A percentile compares a stretch with the other conserved stretches of the same genome.
Evolutionary conservation across 75 land plant genomes (phyloP).

Genomic region (Azolla pinnata): DNA sequence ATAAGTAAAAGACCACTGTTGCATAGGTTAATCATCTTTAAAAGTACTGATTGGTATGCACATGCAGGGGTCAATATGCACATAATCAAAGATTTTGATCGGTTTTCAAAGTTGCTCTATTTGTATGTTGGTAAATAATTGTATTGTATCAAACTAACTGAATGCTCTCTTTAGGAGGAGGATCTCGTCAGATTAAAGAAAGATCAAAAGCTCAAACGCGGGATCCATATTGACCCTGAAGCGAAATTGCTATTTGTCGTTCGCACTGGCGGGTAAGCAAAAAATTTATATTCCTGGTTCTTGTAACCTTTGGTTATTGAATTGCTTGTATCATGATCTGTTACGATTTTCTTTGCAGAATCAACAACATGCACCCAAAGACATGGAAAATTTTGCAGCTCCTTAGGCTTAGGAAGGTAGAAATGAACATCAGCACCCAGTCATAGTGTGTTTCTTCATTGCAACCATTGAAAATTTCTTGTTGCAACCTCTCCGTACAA

Average conservation of each 20-base stretch:
- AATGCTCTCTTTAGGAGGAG: conserved; percentile 10
- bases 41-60: neutral
- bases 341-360: neutral
- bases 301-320: neutral
- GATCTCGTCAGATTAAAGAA: conserved; percentile 24
- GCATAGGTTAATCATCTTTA: no score
- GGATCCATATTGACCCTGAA: conserved; percentile 30
- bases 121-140: no score
- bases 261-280: conserved; percentile 16
- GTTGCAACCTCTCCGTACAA: no score
- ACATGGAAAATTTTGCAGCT: conserved; percentile 20
- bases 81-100: no score
- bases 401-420: conserved; percentile 12
- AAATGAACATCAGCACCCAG: no score
- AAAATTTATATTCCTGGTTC: neutral
- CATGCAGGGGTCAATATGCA: neutral
- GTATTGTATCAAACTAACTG: no score
- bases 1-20: no score
- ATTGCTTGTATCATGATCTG: neutral
- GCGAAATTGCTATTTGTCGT: conserved; percentile 27
- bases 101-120: no score
- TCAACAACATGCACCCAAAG: conserved; percentile 27
- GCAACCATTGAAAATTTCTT: no score
- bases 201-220: conserved; percentile 23
- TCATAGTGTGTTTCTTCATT: no score